Conservation (phyloP, 148 eudicot species). For the Amaranthus cruentus region DNA sequence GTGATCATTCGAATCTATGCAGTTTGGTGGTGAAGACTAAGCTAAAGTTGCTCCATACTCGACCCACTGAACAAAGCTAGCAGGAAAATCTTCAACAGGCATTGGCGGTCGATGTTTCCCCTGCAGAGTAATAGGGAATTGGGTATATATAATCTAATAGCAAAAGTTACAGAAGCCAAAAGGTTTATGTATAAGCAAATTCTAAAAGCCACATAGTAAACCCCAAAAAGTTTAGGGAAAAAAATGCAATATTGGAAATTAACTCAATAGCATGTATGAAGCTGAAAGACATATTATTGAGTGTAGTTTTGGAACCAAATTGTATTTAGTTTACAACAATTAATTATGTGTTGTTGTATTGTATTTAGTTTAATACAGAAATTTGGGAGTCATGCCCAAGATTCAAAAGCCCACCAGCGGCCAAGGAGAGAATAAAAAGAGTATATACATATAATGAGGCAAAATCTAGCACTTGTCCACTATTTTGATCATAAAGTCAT, state of each 20-base stretch:
- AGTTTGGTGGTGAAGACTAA: constrained; percentile 14
- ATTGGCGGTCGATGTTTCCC: constrained; percentile 20
- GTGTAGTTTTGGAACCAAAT: too few relatives aligned
- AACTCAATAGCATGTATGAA: background rate
- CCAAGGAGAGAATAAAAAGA: too few relatives aligned
- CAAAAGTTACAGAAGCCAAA: background rate
- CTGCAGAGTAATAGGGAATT: constrained; percentile 16
- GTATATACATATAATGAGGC: too few relatives aligned
- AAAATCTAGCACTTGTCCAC: too few relatives aligned
- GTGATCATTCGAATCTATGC: too few relatives aligned
- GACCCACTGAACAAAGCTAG: constrained; percentile 58
- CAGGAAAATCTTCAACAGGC: constrained; percentile 35
- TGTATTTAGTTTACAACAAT: too few relatives aligned
- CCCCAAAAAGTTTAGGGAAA: background rate
- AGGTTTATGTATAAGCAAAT: background rate
- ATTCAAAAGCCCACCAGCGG: too few relatives aligned
- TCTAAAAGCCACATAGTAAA: background rate
- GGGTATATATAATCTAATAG: background rate
- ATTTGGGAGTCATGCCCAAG: too few relatives aligned
- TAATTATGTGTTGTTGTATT: too few relatives aligned
- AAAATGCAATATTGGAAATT: background rate
- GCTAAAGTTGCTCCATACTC: constrained; percentile 50
- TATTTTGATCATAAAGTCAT: too few relatives aligned
- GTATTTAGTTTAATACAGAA: too few relatives aligned
- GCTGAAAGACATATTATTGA: too few relatives aligned